These are phyloP conservation scores for Aspergillus pseudoterreus DNA, from an alignment of 2,329 filamentous ascomycete genomes.

Conservation along the genomic window DNA sequence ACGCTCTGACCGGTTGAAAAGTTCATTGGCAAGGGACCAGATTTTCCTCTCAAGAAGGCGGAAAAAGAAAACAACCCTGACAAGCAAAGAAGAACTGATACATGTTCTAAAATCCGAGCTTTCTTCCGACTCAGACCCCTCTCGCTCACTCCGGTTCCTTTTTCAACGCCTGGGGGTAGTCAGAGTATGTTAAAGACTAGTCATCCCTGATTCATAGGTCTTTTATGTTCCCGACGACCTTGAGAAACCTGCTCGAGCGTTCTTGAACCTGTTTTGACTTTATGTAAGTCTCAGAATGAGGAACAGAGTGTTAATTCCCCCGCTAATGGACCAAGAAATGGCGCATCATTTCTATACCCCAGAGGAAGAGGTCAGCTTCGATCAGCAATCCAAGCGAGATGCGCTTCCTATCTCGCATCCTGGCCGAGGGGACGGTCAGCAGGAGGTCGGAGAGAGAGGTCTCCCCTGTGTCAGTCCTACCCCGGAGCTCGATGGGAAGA, in stretches of 20 bases:
- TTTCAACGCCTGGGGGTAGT: constrained; percentile 15
- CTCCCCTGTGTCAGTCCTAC: constrained; percentile 18
- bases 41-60: not conserved
- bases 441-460: constrained; percentile 20
- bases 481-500: constrained; percentile 34
- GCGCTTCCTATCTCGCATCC: constrained; percentile 23
- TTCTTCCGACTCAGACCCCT: constrained; percentile 24
- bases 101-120: constrained; percentile 32
- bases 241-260: constrained; percentile 10
- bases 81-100: constrained; percentile 18
- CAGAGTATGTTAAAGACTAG: constrained; percentile 16
- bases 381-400: constrained; percentile 20
- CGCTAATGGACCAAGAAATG: constrained; percentile 21
- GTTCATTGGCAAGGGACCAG: constrained; percentile 3
- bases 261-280: constrained; percentile 7
- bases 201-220: constrained; percentile 16
- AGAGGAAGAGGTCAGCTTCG: constrained; percentile 22
- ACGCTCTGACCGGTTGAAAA: constrained; percentile 7
- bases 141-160: constrained; percentile 19
- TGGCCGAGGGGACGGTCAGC: constrained; percentile 21
- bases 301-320: constrained; percentile 14
- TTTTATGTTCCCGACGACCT: constrained; percentile 12
- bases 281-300: constrained; percentile 16
- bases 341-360: constrained; percentile 19
- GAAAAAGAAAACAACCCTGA: constrained; percentile 7